Conservation (phyloP, 192 early-diverging fungal genomes). For the Umbelopsis isabellina region DNA sequence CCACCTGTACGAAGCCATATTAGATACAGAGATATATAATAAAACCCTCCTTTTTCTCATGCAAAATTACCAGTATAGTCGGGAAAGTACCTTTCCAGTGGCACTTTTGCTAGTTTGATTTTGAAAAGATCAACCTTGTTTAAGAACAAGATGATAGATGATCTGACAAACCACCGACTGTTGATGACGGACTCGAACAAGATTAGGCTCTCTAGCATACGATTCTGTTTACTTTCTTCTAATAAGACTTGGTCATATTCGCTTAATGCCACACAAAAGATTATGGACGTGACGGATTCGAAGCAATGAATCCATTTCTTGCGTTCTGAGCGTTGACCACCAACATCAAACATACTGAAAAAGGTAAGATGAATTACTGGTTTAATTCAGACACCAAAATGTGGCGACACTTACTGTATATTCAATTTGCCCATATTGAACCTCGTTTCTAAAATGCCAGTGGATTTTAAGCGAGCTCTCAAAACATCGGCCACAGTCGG, state of each 20-base stretch:
- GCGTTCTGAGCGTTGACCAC: slow-evolving; percentile 71
- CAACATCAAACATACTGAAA: slow-evolving; percentile 74
- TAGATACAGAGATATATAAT: neutral
- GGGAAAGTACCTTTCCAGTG: slow-evolving; percentile 75
- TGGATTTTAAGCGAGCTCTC: slow-evolving; percentile 93
- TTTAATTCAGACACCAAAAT: slow-evolving; percentile 4
- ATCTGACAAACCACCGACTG: slow-evolving; percentile 81
- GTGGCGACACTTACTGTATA: slow-evolving; percentile 63
- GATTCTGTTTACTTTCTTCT: slow-evolving; percentile 75
- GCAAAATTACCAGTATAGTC: slow-evolving; percentile 67
- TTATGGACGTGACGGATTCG: slow-evolving; percentile 78
- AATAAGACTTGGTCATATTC: slow-evolving; percentile 86
- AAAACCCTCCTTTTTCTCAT: slow-evolving; percentile 8
- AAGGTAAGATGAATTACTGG: neutral
- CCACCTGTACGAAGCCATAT: slow-evolving; percentile 51
- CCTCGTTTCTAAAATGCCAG: slow-evolving; percentile 95
- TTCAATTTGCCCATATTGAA: slow-evolving; percentile 90
- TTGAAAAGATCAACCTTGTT: slow-evolving; percentile 86
- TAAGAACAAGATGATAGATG: slow-evolving; percentile 82
- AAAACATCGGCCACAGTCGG: slow-evolving; percentile 96
- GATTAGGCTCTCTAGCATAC: slow-evolving; percentile 80
- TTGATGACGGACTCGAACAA: slow-evolving; percentile 86
- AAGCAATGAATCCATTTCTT: slow-evolving; percentile 81
- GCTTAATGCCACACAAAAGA: slow-evolving; percentile 83
- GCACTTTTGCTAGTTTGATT: slow-evolving; percentile 69